Evolutionary conservation across 352 stramenopile species (phyloP).

Genomic region (Saprolegnia parasitica): DNA sequence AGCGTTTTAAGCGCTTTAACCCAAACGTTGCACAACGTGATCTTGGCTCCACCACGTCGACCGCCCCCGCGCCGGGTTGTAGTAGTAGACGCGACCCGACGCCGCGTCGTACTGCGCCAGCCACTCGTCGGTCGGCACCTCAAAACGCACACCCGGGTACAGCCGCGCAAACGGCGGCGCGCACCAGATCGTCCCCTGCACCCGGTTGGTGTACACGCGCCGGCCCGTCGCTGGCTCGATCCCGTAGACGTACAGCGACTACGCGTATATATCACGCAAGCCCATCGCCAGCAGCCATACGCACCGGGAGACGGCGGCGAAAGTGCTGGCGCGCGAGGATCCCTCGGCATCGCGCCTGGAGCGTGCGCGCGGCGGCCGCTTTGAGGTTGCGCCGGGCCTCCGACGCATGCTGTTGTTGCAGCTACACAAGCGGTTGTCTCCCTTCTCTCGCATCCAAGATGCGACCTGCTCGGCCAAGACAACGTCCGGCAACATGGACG

Average conservation of each 20-base stretch:
- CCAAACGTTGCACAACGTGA: background rate
- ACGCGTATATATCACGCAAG: background rate
- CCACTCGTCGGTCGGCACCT: conserved; percentile 2
- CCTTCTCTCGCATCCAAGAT: background rate
- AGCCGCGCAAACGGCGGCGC: background rate
- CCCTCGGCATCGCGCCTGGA: background rate
- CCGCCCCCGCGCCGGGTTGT: conserved; percentile 11
- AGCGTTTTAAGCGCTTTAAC: background rate
- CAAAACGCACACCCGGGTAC: conserved; percentile 3
- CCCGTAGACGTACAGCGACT: background rate
- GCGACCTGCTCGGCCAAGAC: background rate
- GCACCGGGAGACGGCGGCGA: background rate
- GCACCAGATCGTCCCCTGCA: background rate
- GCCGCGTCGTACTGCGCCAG: conserved; percentile 4
- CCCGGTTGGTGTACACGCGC: conserved; percentile 4
- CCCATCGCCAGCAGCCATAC: no score
- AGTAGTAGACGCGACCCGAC: conserved; percentile 11
- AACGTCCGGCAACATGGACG: background rate
- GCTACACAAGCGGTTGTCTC: background rate
- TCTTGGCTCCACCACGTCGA: conserved; percentile 24
- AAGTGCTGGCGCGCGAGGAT: background rate
- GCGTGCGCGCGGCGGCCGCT: background rate
- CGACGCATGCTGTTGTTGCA: background rate
- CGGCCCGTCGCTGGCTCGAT: background rate
- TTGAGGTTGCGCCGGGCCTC: background rate